Evolutionary conservation across 371 early-diverging fungal species (phyloP).

Genomic region (Syncephalastrum sp.): DNA sequence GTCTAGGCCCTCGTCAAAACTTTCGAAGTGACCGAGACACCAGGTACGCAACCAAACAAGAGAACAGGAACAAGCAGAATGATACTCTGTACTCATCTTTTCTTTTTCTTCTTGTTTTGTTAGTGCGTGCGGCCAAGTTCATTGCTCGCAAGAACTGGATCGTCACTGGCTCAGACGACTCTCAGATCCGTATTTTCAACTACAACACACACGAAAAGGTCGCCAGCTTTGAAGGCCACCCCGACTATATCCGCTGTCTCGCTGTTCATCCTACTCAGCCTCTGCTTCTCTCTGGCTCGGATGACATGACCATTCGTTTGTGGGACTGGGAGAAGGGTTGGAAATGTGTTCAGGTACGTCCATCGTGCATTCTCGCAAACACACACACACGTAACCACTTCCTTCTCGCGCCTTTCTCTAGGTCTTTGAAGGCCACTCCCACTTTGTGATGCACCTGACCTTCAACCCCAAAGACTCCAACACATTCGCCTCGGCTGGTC

Average conservation of each 20-base stretch:
- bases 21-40: slow-evolving; percentile 92
- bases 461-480: slow-evolving; percentile 98
- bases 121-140: slow-evolving; percentile 94
- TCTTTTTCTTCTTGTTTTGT: not conserved
- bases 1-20: slow-evolving; percentile 89
- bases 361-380: not conserved
- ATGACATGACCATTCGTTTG: slow-evolving; percentile 98
- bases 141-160: slow-evolving; percentile 97
- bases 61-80: not conserved
- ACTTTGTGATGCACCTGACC: slow-evolving; percentile 95
- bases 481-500: slow-evolving; percentile 92
- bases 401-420: slow-evolving; percentile 11
- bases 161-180: slow-evolving; percentile 97
- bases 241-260: slow-evolving; percentile 97
- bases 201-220: slow-evolving; percentile 99
- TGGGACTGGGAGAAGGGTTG: slow-evolving; percentile 99
- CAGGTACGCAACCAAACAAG: slow-evolving; percentile 45
- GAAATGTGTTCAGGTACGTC: slow-evolving; percentile 84
- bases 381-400: not conserved
- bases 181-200: slow-evolving; percentile 98
- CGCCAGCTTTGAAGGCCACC: slow-evolving; percentile 95
- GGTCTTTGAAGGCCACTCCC: slow-evolving; percentile 97
- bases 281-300: slow-evolving; percentile 91
- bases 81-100: not conserved
- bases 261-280: slow-evolving; percentile 96